Evolutionary conservation across 2,329 filamentous ascomycete species (phyloP).

Genomic region (Ceratocystis lukuohia): DNA sequence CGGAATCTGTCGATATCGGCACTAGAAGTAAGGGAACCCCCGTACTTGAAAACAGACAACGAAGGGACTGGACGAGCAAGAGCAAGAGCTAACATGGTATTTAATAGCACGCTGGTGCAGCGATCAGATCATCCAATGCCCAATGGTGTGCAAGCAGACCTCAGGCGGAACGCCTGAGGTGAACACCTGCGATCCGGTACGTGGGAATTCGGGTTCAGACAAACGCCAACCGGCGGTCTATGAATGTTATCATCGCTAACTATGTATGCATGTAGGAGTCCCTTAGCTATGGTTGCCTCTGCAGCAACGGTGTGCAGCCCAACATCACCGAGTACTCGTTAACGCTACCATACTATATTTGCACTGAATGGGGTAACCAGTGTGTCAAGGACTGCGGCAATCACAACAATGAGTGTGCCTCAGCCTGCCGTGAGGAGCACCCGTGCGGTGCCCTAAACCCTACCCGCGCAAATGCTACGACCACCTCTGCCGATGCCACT

Average conservation of each 20-base stretch:
- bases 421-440: slow-evolving; percentile 48
- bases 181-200: slow-evolving; percentile 57
- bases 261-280: slow-evolving; percentile 31
- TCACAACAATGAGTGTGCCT: slow-evolving; percentile 44
- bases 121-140: slow-evolving; percentile 50
- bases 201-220: slow-evolving; percentile 21
- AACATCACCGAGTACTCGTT: slow-evolving; percentile 66
- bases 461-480: slow-evolving; percentile 41
- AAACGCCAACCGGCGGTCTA: no score
- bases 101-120: slow-evolving; percentile 49
- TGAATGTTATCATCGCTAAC: not conserved
- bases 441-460: slow-evolving; percentile 61
- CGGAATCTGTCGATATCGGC: slow-evolving; percentile 40
- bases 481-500: slow-evolving; percentile 30
- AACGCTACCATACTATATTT: slow-evolving; percentile 66
- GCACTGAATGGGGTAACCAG: slow-evolving; percentile 56
- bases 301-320: slow-evolving; percentile 50
- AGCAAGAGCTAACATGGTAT: not conserved
- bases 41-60: no score
- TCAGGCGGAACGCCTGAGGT: slow-evolving; percentile 37
- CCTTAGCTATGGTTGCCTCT: slow-evolving; percentile 60
- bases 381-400: slow-evolving; percentile 46
- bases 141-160: slow-evolving; percentile 55
- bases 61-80: not conserved
- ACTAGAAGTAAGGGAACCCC: slow-evolving; percentile 35